These are phyloP conservation scores for Phanerodontia chrysosporium DNA, from an alignment of 768 basidiomycete species.

Conservation along the genomic window DNA sequence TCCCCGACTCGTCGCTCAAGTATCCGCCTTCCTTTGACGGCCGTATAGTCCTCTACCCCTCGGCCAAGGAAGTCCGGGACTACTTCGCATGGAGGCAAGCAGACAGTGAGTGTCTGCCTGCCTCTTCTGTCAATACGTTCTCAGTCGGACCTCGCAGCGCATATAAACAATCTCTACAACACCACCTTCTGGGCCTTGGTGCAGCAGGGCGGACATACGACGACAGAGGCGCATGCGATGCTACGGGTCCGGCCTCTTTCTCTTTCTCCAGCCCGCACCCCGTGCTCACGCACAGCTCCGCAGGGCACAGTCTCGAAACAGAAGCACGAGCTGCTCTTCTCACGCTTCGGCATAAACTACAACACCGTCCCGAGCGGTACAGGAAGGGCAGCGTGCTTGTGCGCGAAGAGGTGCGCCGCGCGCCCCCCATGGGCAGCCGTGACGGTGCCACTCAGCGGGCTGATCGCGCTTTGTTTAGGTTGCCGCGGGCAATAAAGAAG, in stretches of 20 bases:
- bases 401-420: slow-evolving; percentile 49
- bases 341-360: slow-evolving; percentile 84
- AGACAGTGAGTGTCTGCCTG: slow-evolving; percentile 64
- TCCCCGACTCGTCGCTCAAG: slow-evolving; percentile 64
- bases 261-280: background rate
- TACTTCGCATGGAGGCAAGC: slow-evolving; percentile 97
- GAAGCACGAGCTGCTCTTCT: slow-evolving; percentile 90
- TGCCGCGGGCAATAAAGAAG: background rate
- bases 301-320: slow-evolving; percentile 87
- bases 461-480: background rate
- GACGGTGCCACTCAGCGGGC: background rate
- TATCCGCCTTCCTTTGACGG: slow-evolving; percentile 95
- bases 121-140: background rate
- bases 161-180: slow-evolving; percentile 98
- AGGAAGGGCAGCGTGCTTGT: slow-evolving; percentile 85
- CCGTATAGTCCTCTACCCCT: slow-evolving; percentile 79
- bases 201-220: slow-evolving; percentile 72
- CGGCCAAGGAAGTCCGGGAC: slow-evolving; percentile 67
- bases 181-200: slow-evolving; percentile 94
- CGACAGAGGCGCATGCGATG: slow-evolving; percentile 75
- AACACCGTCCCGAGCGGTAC: slow-evolving; percentile 66
- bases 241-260: slow-evolving; percentile 50
- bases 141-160: slow-evolving; percentile 49
- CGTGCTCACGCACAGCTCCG: background rate
- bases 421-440: no score